A percentile compares a stretch with the other conserved stretches of the same genome.
Conservation (phyloP, 768 basidiomycete genomes). For the Suillus alpinus region DNA sequence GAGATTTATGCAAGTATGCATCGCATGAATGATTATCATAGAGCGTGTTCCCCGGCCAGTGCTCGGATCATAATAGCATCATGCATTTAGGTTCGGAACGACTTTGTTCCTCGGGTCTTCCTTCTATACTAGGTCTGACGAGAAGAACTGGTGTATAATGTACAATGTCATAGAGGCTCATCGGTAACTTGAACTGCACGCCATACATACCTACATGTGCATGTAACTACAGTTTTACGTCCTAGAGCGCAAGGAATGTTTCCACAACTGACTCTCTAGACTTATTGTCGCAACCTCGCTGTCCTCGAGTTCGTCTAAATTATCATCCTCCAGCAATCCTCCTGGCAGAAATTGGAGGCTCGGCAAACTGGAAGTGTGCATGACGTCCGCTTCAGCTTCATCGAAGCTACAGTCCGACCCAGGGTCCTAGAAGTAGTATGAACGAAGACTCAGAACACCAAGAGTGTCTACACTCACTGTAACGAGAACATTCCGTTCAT, state of each 20-base stretch:
- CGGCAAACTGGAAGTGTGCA: not conserved
- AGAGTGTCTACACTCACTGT: not conserved
- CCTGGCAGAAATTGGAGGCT: not conserved
- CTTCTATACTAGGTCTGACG: not conserved
- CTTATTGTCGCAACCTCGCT: not conserved
- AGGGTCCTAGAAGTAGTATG: not conserved
- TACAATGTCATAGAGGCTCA: not conserved
- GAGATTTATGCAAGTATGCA: not conserved
- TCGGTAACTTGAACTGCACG: not conserved
- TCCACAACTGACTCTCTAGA: not conserved
- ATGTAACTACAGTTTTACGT: not conserved
- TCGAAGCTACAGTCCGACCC: not conserved
- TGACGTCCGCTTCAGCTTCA: not conserved
- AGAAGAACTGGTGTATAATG: no score
- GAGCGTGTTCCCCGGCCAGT: not conserved
- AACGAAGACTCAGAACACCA: not conserved
- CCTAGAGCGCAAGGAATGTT: not conserved
- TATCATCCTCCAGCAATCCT: not conserved
- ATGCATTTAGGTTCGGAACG: not conserved
- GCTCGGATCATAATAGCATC: not conserved
- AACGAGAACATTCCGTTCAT: not conserved
- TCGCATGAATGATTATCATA: not conserved
- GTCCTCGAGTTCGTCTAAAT: not conserved
- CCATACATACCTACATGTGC: not conserved
- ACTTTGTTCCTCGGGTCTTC: not conserved